Conservation (phyloP, 2,329 filamentous ascomycete species). For the Alternaria longipes region DNA sequence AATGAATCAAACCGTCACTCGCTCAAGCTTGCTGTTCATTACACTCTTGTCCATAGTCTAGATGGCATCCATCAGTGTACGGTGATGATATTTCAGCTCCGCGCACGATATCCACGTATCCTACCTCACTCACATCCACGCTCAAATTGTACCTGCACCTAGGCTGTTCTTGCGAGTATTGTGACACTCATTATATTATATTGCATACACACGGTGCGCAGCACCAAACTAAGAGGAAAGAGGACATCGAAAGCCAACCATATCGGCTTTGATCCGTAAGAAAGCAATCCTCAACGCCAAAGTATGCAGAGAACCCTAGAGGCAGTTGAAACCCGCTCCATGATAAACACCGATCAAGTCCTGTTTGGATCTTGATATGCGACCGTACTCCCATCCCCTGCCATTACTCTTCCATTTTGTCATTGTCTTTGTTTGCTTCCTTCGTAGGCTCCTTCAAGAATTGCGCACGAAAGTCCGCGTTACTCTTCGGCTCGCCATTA, state of each 20-base stretch:
- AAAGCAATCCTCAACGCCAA: slow-evolving; percentile 8
- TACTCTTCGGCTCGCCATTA: slow-evolving; percentile 58
- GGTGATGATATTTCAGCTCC: background rate
- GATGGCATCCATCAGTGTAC: background rate
- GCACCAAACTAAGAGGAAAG: slow-evolving; percentile 1
- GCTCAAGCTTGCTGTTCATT: background rate
- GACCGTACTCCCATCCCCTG: slow-evolving; percentile 26
- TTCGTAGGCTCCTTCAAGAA: slow-evolving; percentile 53
- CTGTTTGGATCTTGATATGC: slow-evolving; percentile 20
- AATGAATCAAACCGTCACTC: background rate
- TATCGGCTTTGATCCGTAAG: background rate
- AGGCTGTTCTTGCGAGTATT: background rate
- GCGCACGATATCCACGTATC: background rate
- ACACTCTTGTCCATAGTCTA: background rate
- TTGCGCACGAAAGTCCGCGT: slow-evolving; percentile 66
- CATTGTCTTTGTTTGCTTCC: slow-evolving; percentile 26
- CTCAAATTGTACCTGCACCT: background rate
- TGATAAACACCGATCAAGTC: slow-evolving; percentile 25
- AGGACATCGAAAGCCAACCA: slow-evolving; percentile 1
- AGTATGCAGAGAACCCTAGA: slow-evolving; percentile 6
- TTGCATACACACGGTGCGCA: slow-evolving; percentile 9
- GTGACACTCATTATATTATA: slow-evolving; percentile 13
- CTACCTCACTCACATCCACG: background rate
- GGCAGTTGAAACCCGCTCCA: slow-evolving; percentile 1
- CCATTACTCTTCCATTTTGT: slow-evolving; percentile 40